phyloP scores from a whole-genome alignment of 2,329 filamentous ascomycete species.

The Colletotrichum sp. region DNA sequence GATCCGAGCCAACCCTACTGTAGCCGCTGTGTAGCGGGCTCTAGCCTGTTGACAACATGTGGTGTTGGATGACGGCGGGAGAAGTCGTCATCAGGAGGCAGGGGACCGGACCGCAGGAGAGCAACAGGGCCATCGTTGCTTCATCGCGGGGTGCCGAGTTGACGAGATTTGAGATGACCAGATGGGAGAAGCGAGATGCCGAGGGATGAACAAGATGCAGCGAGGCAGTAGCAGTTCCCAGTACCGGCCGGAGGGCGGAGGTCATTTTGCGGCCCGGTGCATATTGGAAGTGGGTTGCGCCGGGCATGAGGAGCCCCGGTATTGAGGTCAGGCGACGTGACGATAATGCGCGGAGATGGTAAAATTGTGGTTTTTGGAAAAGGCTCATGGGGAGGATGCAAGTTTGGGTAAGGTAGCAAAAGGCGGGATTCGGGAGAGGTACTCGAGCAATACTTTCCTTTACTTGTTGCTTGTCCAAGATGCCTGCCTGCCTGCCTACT shows the following conservation, averaged over 20 bases:
- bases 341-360: not conserved
- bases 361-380: not conserved
- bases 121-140: not conserved
- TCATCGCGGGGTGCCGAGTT: not conserved
- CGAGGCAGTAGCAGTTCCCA: not conserved
- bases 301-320: not conserved
- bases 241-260: not conserved
- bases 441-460: not conserved
- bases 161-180: not conserved
- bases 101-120: not conserved
- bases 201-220: not conserved
- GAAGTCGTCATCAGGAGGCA: not conserved
- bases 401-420: not conserved
- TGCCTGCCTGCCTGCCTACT: not conserved
- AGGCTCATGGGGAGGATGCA: not conserved
- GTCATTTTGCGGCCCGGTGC: not conserved
- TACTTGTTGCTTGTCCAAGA: not conserved
- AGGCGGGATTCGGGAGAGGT: not conserved
- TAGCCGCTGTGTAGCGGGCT: not conserved
- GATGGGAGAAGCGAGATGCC: not conserved
- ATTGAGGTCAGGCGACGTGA: not conserved
- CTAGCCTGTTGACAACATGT: not conserved
- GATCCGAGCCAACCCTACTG: constrained; percentile 15
- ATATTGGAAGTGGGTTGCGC: not conserved
- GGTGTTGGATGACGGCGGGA: not conserved